Evolutionary conservation across 345 rosid genomes (phyloP), one percentile per base, ranked within the genome.

Genomic region (Citrus reticulata): DNA sequence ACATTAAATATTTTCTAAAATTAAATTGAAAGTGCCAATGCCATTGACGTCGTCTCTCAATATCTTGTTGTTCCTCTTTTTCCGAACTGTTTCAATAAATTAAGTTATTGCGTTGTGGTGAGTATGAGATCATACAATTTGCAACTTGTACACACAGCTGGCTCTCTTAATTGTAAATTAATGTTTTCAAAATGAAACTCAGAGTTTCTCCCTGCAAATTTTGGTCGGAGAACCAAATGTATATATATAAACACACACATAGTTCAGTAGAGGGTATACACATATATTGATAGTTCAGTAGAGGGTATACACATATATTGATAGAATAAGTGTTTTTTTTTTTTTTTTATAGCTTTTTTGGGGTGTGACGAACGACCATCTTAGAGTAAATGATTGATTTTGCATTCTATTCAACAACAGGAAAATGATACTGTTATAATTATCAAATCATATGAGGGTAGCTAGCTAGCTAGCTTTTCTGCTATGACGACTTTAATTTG

Each of bases 401-500:
- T 25, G 59, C 20, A 32, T 73, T 30, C 9, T 58, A 35, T 29
- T 58, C 46, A 22, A 32, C 42, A 72, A 71, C 62, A 72, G 62
- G 66, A 16, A 73, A 73, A 59, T 73, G 67, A 73, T 22, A 73
- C 20, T 29, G 66, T 73, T 74, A 74, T 74, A 39, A 74, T 74
- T 46, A 62, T 37, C 67, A 73, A 73, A 73, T 60, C 67, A 73
- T 73, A 30, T 51, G 55, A n/a, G 51, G 51, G 51, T 46, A 13
- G 51, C 51, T 46, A 46, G 51, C 51, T 46, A 46, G 51, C 51
- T 13, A 11, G 51, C 51, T 46, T 46, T 46, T 46, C 61, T 30
- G 29, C 17, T 14, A 68, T 59, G 13, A 54, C 35, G 39, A 77
- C 32, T 55, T 68, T 64, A 29, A 68, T 54, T 5, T 14, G 32